Base-by-base conservation (phyloP, 257 asterid genomes). In the Ocimum tenuiflorum region DNA sequence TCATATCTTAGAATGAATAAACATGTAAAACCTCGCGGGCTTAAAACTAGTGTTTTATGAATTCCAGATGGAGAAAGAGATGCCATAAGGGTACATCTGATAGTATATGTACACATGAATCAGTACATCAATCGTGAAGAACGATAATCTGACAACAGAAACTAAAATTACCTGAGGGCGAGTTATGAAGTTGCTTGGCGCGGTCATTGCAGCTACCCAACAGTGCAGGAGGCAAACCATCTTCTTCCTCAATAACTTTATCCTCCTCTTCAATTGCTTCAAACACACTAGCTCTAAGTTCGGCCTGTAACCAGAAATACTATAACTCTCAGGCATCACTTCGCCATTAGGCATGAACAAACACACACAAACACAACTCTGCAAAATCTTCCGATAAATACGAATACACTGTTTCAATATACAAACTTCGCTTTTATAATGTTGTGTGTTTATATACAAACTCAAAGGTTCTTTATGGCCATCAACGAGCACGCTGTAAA, bases 241-340 rank as follows among this genome's bases (percentile, higher is more conserved):
- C 91, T 8, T 88, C 95, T 31, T 75, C 78, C 70, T 81, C 95
- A 6, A 86, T 73, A 4, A 71, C 85, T 71, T 54, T 78, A 75
- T 89, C 96, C 81, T 89, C 96, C 71, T 86, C 95, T 72, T 89
- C 96, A 12, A 89, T 89, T 2, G 96, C 94, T 75, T 89, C 91
- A 61, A 89, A 89, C 46, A 89, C 95, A 69, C 92, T 85, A 69
- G 95, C 94, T 76, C 96, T 83, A 39, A 89, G 83, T 63, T 86
- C 96, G 45, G 96, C 96, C 96, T 86, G 65, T 1, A 68, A 49
- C 49, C 72, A 58, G 56, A 36, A 61, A 20, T 41, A 10, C 3
- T 11, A 49, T 12, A 60, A 56, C 33, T 14, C 18, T 48, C 24
- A 72, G 33, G n/a, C n/a, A n/a, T n/a, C 62, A 48, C 29, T 54